Conservation (phyloP, 192 early-diverging fungal genomes). For the Geranomyces michiganensis region DNA sequence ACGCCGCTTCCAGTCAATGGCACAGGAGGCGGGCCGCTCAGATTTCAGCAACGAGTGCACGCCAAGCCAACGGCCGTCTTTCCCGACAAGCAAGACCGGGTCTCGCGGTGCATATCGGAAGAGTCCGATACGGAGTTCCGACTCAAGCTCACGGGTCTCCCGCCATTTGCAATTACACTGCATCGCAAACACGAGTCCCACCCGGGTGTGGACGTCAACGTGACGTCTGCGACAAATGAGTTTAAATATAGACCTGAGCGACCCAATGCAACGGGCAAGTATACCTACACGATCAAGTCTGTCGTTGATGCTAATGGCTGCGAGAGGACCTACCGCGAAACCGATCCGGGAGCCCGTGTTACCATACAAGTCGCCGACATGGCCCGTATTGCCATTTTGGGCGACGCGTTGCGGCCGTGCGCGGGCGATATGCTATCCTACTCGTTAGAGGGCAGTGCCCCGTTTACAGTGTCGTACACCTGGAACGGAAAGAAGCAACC, state of each 20-base stretch:
- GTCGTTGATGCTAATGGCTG: slow-evolving; percentile 48
- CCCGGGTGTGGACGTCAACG: slow-evolving; percentile 30
- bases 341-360: slow-evolving; percentile 7
- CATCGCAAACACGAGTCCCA: slow-evolving; percentile 51
- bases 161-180: slow-evolving; percentile 46
- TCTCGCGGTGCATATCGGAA: slow-evolving; percentile 45
- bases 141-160: slow-evolving; percentile 39
- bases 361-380: slow-evolving; percentile 51
- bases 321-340: slow-evolving; percentile 21
- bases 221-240: slow-evolving; percentile 18
- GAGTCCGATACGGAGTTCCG: slow-evolving; percentile 36
- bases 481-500: slow-evolving; percentile 44
- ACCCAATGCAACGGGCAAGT: slow-evolving; percentile 41
- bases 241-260: slow-evolving; percentile 35
- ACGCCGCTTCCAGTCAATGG: slow-evolving; percentile 4
- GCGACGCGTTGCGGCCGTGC: slow-evolving; percentile 33
- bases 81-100: slow-evolving; percentile 31
- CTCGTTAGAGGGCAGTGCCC: slow-evolving; percentile 65
- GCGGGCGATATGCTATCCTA: slow-evolving; percentile 70
- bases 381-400: slow-evolving; percentile 44
- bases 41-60: slow-evolving; percentile 39
- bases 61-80: slow-evolving; percentile 46
- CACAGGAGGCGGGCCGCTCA: not conserved
- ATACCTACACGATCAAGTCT: slow-evolving; percentile 41
- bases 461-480: slow-evolving; percentile 64